Conservation (phyloP, 768 basidiomycete species). For the Tulasnella sp. region DNA sequence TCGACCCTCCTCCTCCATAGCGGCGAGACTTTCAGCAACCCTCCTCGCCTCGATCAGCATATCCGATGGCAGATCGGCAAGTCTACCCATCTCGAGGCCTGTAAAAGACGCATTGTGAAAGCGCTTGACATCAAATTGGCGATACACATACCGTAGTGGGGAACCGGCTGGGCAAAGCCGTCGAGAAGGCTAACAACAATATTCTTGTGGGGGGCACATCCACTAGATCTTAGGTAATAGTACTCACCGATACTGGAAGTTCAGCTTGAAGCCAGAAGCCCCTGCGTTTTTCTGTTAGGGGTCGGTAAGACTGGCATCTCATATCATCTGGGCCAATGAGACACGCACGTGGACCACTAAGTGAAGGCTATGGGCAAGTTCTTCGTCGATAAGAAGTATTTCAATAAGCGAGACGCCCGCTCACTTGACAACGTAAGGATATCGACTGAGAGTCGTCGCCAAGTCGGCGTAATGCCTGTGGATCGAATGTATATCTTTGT, state of each 20-base stretch:
- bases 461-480: slow-evolving; percentile 72
- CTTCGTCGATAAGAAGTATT: neutral
- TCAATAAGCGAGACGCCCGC: slow-evolving; percentile 20
- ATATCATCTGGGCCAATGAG: neutral
- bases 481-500: neutral
- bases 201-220: neutral
- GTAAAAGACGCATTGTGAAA: neutral
- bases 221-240: neutral
- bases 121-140: slow-evolving; percentile 8
- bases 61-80: slow-evolving; percentile 73
- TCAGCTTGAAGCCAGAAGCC: slow-evolving; percentile 49
- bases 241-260: slow-evolving; percentile 47
- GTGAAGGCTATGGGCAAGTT: slow-evolving; percentile 48
- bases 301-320: neutral
- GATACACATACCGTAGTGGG: slow-evolving; percentile 65
- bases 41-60: slow-evolving; percentile 52
- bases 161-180: slow-evolving; percentile 46
- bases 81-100: slow-evolving; percentile 82
- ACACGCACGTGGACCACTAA: slow-evolving; percentile 58
- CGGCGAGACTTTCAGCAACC: slow-evolving; percentile 48
- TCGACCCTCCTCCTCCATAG: slow-evolving; percentile 44
- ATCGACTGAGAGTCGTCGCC: slow-evolving; percentile 56
- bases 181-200: slow-evolving; percentile 50
- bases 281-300: slow-evolving; percentile 39
- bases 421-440: slow-evolving; percentile 74